Conservation (phyloP, 805 yeast genomes). For the Metschnikowia cerradonensis region DNA sequence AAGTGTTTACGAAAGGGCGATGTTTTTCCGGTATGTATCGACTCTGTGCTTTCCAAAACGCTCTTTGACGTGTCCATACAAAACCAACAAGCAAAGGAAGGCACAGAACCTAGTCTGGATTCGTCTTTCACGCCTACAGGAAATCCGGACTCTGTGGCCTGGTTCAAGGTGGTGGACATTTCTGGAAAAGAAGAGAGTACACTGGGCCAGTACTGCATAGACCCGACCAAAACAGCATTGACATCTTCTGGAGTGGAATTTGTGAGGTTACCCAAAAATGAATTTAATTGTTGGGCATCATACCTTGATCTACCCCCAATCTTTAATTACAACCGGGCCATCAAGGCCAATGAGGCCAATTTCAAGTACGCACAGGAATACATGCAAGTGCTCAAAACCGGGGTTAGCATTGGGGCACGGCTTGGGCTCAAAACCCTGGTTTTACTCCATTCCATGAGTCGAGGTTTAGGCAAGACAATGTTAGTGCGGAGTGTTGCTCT, state of each 20-base stretch:
- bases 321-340: slow-evolving; percentile 31
- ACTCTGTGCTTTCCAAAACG: slow-evolving; percentile 59
- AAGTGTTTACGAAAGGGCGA: slow-evolving; percentile 66
- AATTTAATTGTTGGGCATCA: slow-evolving; percentile 39
- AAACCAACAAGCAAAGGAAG: slow-evolving; percentile 18
- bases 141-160: slow-evolving; percentile 68
- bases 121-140: slow-evolving; percentile 51
- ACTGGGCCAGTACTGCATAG: slow-evolving; percentile 51
- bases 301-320: slow-evolving; percentile 44
- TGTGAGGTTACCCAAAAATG: slow-evolving; percentile 32
- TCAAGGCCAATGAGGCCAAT: slow-evolving; percentile 24
- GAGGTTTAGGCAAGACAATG: slow-evolving; percentile 78
- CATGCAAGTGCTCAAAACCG: slow-evolving; percentile 51
- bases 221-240: slow-evolving; percentile 65
- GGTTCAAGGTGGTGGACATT: slow-evolving; percentile 72
- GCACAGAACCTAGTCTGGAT: slow-evolving; percentile 4
- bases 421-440: slow-evolving; percentile 55
- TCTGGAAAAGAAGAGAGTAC: slow-evolving; percentile 25
- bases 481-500: slow-evolving; percentile 52
- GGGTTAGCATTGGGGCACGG: slow-evolving; percentile 30
- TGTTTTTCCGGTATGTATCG: slow-evolving; percentile 72
- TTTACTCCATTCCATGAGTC: slow-evolving; percentile 59
- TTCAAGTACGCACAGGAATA: slow-evolving; percentile 49
- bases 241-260: slow-evolving; percentile 60
- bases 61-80: slow-evolving; percentile 27